Evolutionary conservation across 768 basidiomycete genomes (phyloP).

Genomic region (Lepiota subincarnata): DNA sequence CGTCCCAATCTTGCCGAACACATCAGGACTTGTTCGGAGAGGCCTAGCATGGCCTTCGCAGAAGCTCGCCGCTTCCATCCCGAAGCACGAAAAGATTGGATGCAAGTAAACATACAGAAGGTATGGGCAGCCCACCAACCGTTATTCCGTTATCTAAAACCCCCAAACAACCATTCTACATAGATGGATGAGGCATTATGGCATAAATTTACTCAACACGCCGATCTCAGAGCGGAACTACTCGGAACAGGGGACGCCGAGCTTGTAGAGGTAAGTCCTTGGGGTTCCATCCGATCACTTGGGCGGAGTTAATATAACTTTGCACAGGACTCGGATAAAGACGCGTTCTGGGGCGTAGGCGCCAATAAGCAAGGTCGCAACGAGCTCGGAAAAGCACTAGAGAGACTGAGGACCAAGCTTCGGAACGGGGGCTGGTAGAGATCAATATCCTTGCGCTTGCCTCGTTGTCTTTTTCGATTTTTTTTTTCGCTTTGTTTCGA

Average conservation of each 20-base stretch:
- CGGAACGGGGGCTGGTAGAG: constrained; percentile 22
- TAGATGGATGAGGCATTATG: constrained; percentile 66
- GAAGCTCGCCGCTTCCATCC: constrained; percentile 64
- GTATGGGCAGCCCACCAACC: constrained; percentile 25
- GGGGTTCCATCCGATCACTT: not conserved
- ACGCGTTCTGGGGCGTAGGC: constrained; percentile 78
- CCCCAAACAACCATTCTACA: not conserved
- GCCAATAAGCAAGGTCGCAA: constrained; percentile 63
- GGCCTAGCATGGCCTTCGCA: constrained; percentile 60
- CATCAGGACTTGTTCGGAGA: constrained; percentile 58
- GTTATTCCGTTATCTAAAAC: not conserved
- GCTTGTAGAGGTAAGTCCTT: constrained; percentile 56
- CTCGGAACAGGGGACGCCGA: constrained; percentile 63
- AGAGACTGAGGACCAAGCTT: constrained; percentile 54
- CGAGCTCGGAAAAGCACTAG: constrained; percentile 69
- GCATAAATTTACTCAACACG: constrained; percentile 71
- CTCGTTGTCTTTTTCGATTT: constrained; percentile 28
- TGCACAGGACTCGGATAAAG: constrained; percentile 64
- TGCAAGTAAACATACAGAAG: constrained; percentile 61
- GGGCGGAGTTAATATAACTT: constrained; percentile 3
- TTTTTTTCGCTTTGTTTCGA: constrained; percentile 13
- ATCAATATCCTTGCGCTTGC: constrained; percentile 16
- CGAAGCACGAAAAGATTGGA: constrained; percentile 64
- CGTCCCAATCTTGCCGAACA: constrained; percentile 65
- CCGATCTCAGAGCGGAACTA: constrained; percentile 52